phyloP scores from a whole-genome alignment of 495 filamentous ascomycete species.

The Hypomontagnella monticulosa region DNA sequence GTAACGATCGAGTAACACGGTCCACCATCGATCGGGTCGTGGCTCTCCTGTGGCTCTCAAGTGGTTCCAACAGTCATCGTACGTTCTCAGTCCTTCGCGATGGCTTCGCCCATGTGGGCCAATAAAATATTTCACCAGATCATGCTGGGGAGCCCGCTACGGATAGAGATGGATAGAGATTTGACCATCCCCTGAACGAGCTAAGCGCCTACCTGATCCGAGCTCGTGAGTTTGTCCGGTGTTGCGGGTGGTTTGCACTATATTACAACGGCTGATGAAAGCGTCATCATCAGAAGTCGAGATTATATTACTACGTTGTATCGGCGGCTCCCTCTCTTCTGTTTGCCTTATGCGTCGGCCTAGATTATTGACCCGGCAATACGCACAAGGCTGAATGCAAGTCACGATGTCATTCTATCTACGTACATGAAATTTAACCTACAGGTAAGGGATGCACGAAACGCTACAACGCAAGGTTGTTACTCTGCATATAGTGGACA shows the following conservation, averaged over 20 bases:
- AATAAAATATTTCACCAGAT: slow-evolving; percentile 27
- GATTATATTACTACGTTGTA: no score
- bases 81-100: slow-evolving; percentile 42
- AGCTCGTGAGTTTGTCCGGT: slow-evolving; percentile 19
- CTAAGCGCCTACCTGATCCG: slow-evolving; percentile 14
- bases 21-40: slow-evolving; percentile 34
- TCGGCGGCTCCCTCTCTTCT: no score
- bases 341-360: no score
- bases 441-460: no score
- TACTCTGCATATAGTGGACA: no score
- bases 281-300: slow-evolving; percentile 13
- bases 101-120: slow-evolving; percentile 45
- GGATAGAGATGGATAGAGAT: neutral
- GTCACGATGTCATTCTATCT: no score
- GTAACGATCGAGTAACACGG: slow-evolving; percentile 46
- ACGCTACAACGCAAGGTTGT: no score
- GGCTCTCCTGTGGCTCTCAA: slow-evolving; percentile 21
- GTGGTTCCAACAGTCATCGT: slow-evolving; percentile 30
- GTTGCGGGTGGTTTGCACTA: slow-evolving; percentile 9
- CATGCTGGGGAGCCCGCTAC: slow-evolving; percentile 17
- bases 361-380: no score
- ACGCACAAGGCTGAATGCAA: no score
- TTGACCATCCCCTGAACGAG: slow-evolving; percentile 12
- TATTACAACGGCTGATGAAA: slow-evolving; percentile 31
- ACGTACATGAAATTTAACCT: no score